phyloP scores from a whole-genome alignment of 208 protist genomes.

The Crithidia mellificae region DNA sequence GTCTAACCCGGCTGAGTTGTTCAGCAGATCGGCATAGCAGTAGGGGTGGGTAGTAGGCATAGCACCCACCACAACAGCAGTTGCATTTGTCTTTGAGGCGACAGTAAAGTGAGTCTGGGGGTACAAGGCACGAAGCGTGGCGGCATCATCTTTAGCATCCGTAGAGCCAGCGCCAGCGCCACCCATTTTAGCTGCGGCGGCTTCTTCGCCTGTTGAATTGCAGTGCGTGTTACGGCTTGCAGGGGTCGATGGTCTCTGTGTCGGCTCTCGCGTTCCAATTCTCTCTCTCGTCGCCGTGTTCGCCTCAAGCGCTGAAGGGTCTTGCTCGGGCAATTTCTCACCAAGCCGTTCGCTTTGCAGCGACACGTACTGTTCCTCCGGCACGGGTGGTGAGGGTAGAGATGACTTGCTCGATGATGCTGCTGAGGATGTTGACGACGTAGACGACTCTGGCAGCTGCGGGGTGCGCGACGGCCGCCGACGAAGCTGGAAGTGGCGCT shows the following conservation, averaged over 20 bases:
- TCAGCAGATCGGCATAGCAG: conserved; percentile 7
- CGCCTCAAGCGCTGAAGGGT: no score
- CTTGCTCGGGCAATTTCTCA: no score
- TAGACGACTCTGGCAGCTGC: conserved; percentile 2
- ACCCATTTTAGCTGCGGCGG: no score
- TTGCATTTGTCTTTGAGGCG: neutral
- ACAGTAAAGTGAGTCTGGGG: neutral
- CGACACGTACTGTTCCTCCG: conserved; percentile 7
- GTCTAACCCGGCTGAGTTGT: neutral
- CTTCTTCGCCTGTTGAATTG: no score
- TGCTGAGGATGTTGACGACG: neutral
- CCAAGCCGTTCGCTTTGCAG: neutral
- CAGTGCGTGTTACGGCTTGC: no score
- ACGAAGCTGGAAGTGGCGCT: neutral
- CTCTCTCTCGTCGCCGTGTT: no score
- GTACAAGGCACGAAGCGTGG: no score
- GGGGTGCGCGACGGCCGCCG: conserved; percentile 18
- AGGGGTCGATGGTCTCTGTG: neutral
- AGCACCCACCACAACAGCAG: neutral
- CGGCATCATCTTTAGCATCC: no score
- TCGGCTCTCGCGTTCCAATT: no score
- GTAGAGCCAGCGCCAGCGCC: neutral
- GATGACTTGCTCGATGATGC: no score
- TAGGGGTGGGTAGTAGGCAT: conserved; percentile 32
- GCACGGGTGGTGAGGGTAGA: neutral